Evolutionary conservation across 257 asterid genomes (phyloP).

Genomic region (Solanum rostratum): DNA sequence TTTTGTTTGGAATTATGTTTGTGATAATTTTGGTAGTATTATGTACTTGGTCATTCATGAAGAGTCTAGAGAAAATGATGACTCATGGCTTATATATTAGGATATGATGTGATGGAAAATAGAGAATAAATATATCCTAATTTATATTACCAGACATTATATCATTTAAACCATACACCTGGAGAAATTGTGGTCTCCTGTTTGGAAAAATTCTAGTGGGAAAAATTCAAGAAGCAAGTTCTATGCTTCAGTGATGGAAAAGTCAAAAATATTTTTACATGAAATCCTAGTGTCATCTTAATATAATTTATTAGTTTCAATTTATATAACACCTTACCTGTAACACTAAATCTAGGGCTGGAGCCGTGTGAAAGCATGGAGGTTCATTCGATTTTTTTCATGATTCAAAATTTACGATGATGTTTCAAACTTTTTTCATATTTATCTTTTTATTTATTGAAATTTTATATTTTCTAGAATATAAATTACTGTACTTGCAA

Average conservation of each 20-base stretch:
- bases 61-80: slow-evolving; percentile 23
- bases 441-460: no score
- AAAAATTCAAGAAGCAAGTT: neutral
- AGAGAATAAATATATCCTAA: neutral
- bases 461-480: no score
- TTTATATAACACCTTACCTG: neutral
- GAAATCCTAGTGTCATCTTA: neutral
- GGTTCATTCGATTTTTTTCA: no score
- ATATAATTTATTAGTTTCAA: neutral
- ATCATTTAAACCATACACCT: slow-evolving; percentile 30
- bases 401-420: no score
- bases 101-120: neutral
- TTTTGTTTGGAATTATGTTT: neutral
- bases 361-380: no score
- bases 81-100: neutral
- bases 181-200: slow-evolving; percentile 4
- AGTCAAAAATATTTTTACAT: neutral
- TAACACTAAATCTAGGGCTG: no score
- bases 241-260: neutral
- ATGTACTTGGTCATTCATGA: slow-evolving; percentile 16
- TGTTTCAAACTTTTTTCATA: no score
- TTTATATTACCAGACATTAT: neutral
- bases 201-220: neutral
- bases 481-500: no score
- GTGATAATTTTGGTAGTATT: neutral